A percentile compares a stretch with the other conserved stretches of the same genome.
Evolutionary conservation across 177 flowering plant species (phyloP).

Genomic region (Vitis hybrid): DNA sequence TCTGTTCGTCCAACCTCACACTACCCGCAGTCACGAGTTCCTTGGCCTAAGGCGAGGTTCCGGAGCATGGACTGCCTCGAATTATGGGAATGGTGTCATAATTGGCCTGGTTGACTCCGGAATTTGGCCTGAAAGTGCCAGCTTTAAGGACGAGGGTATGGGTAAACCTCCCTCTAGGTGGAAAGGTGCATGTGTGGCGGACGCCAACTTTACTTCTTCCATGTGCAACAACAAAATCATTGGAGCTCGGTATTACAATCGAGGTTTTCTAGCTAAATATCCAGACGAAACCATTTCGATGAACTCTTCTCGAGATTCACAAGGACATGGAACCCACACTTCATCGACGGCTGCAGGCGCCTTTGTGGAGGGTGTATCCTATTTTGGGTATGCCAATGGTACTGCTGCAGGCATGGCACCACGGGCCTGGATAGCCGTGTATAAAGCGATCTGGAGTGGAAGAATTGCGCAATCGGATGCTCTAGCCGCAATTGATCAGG

Average conservation of each 20-base stretch:
- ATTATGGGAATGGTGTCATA: slow-evolving; percentile 41
- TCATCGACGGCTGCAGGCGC: slow-evolving; percentile 43
- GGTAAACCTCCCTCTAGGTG: slow-evolving; percentile 23
- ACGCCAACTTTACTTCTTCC: slow-evolving; percentile 38
- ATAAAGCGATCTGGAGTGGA: slow-evolving; percentile 43
- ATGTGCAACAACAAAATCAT: slow-evolving; percentile 56
- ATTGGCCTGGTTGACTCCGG: slow-evolving; percentile 61
- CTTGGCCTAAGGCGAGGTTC: slow-evolving; percentile 35
- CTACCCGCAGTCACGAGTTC: slow-evolving; percentile 45
- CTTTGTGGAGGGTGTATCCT: slow-evolving; percentile 38
- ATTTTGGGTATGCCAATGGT: slow-evolving; percentile 51
- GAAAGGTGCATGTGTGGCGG: slow-evolving; percentile 32
- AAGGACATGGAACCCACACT: slow-evolving; percentile 69
- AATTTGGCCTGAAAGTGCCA: slow-evolving; percentile 40
- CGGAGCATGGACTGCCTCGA: slow-evolving; percentile 47
- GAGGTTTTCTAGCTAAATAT: slow-evolving; percentile 30
- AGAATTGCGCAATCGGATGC: slow-evolving; percentile 35
- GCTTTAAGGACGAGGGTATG: slow-evolving; percentile 46
- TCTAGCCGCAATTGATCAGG: slow-evolving; percentile 65
- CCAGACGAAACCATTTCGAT: slow-evolving; percentile 14
- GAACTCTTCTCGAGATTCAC: slow-evolving; percentile 44
- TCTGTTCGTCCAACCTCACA: slow-evolving; percentile 22
- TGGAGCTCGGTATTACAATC: slow-evolving; percentile 51
- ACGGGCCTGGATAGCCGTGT: slow-evolving; percentile 50
- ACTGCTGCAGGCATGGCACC: slow-evolving; percentile 62